phyloP scores from a whole-genome alignment of 257 asterid species.

The Cinchona pubescens region DNA sequence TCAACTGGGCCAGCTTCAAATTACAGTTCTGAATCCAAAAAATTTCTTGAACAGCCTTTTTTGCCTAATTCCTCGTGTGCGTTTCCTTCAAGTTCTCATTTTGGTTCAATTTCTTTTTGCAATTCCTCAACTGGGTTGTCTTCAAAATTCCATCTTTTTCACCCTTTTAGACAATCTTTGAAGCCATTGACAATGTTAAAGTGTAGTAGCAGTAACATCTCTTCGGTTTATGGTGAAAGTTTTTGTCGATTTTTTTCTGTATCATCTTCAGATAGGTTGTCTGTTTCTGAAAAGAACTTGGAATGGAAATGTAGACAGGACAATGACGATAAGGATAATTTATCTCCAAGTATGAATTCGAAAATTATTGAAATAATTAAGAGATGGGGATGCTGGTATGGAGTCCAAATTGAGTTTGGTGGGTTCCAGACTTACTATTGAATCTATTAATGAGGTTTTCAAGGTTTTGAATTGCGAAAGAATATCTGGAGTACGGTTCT shows the following conservation, averaged over 20 bases:
- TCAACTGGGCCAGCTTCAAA: too few species aligned
- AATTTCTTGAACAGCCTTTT: too few species aligned
- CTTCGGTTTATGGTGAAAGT: background rate
- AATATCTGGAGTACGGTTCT: conserved; percentile 58
- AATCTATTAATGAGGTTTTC: conserved; percentile 43
- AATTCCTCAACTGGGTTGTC: conserved; percentile 10
- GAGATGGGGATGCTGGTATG: conserved; percentile 32
- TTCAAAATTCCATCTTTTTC: background rate
- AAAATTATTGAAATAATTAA: conserved; percentile 48
- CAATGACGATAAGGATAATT: background rate
- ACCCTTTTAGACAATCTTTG: background rate
- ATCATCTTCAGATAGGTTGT: conserved; percentile 1
- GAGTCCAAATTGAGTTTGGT: conserved; percentile 40
- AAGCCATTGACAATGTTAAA: background rate
- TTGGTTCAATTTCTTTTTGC: background rate
- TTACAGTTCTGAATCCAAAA: too few species aligned
- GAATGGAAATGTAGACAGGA: conserved; percentile 13
- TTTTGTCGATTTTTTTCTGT: conserved; percentile 1
- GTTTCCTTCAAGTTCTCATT: conserved; percentile 9
- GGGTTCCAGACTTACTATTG: conserved; percentile 26
- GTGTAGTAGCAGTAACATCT: background rate
- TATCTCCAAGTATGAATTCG: conserved; percentile 10
- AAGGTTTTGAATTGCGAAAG: conserved; percentile 42
- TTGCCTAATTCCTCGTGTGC: conserved; percentile 11
- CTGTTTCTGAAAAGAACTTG: background rate